Evolutionary conservation across 2,329 filamentous ascomycete genomes (phyloP), one percentile per base, ranked within the genome.

Genomic region (Coniella vitis): DNA sequence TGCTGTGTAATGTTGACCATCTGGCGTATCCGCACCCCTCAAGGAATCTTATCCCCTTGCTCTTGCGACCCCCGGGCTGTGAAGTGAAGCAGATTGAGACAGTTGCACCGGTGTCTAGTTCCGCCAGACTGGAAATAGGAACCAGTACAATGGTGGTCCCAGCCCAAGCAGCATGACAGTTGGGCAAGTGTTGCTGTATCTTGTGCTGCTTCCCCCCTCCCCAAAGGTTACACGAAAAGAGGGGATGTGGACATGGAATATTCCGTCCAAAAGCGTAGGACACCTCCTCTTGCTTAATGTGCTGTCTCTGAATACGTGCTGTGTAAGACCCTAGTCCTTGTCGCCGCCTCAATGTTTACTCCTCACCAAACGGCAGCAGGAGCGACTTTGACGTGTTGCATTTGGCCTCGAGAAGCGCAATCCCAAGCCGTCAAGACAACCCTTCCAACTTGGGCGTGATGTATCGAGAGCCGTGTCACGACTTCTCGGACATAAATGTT

Each of bases 101-200:
- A 38, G 34, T 39, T 43, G 16, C 36, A 22, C 35, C 21, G 14
- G 21, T 25, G 14, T 14, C 19, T 29, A 13, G 46, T 36, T 43
- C 51, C 51, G 47, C 32, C 47, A 40, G 51, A 20, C 29, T 32
- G 51, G 51, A 53, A 41, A 47, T 42, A 47, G 47, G 38, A 22
- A 50, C 25, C 44, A 29, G 9, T 17, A 38, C 34, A 40, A 36
- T 22, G 20, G 13, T 25, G 29, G 39, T 17, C 29, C 21, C 37
- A 45, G n/a, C 17, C 21, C 17, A 14, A 31, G 10, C 38, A 10
- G 2, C 38, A 31, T 5, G 38, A 41, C 10, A 14, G 9, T 12
- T 14, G 40, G 40, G 5, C 22, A 31, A 31, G 3, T 4, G 10
- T 14, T 16, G 22, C n/a, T 19, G 22, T 17, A 14, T n/a, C n/a